Evolutionary conservation across 228 moss, liverwort and hornwort species (phyloP), one percentile per base, ranked within the genome.

Genomic region (Sphagnum fallax): DNA sequence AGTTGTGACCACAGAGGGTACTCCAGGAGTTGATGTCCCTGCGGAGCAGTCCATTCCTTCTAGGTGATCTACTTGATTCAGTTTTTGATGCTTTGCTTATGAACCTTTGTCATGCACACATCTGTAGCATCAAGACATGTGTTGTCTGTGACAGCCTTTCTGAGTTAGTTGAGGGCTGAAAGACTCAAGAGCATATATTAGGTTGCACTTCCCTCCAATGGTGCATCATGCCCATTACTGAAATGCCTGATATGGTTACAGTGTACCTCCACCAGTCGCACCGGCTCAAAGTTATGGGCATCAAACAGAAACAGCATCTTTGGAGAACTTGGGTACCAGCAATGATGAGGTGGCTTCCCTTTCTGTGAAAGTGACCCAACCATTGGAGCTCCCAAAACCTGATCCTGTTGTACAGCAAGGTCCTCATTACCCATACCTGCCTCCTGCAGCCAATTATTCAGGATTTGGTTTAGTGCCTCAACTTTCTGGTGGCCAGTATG

Each of bases 401-500:
- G 93, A 93, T 78, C 84, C 84, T 4, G 71, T 87, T 61, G 75
- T 87, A 61, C 91, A 90, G 73, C 93, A 89, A 63, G 87, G 71
- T 9, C 82, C 87, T 16, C 88, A 81, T 8, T 93, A 91, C 66
- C 85, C 90, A 8, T 80, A 93, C 53, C 60, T 89, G 78, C 80
- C 86, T 48, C 73, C 89, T 62, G 82, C 89, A 49, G 81, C 91
- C 5, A 93, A 83, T 61, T 92, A 98, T 80, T 80, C 87, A 6
- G 88, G 90, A 52, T 98, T 93, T 67, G 89, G 87, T 61, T 66
- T 97, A 55, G 79, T 93, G 88, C 98, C 91, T 50, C 93, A 93
- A 64, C 83, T 93, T 75, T 90, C 92, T 12, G 72, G 86, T 5
- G 79, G 78, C 0, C 93, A 93, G 75, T 93, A 89, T n/a, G 74